These are phyloP conservation scores for Xylariaceae sp. DNA, from an alignment of 2,329 filamentous ascomycete species.

Conservation along the genomic window DNA sequence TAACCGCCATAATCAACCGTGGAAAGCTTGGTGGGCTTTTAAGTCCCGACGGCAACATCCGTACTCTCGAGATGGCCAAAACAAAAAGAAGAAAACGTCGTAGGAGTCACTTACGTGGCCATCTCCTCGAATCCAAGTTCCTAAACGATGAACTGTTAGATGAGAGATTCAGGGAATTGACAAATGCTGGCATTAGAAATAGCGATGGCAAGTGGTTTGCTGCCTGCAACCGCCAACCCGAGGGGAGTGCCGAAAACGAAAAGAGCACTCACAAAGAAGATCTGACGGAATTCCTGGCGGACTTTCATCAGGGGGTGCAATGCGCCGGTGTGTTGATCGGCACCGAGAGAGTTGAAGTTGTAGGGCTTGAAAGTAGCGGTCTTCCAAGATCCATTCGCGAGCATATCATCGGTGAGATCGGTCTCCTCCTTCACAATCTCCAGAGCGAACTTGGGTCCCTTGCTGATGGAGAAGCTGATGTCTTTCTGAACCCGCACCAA, in stretches of 20 bases:
- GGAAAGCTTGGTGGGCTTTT: not conserved
- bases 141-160: not conserved
- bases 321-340: constrained; percentile 56
- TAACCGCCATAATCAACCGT: not conserved
- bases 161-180: too few species aligned
- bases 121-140: constrained; percentile 15
- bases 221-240: not conserved
- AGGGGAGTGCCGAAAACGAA: not conserved
- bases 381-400: constrained; percentile 85
- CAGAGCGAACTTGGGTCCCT: constrained; percentile 82
- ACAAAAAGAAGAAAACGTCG: not conserved
- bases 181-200: not conserved
- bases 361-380: constrained; percentile 80
- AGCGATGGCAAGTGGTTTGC: not conserved
- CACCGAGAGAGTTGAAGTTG: constrained; percentile 50
- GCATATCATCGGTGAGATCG: constrained; percentile 90
- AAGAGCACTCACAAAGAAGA: constrained; percentile 69
- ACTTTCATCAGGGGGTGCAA: constrained; percentile 83
- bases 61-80: not conserved
- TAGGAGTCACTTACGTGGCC: constrained; percentile 2
- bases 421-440: constrained; percentile 92
- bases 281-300: constrained; percentile 85
- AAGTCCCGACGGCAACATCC: not conserved
- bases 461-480: constrained; percentile 75
- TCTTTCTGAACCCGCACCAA: constrained; percentile 78